phyloP scores from a whole-genome alignment of 2,329 filamentous ascomycete species.

The Clonostachys chloroleuca region DNA sequence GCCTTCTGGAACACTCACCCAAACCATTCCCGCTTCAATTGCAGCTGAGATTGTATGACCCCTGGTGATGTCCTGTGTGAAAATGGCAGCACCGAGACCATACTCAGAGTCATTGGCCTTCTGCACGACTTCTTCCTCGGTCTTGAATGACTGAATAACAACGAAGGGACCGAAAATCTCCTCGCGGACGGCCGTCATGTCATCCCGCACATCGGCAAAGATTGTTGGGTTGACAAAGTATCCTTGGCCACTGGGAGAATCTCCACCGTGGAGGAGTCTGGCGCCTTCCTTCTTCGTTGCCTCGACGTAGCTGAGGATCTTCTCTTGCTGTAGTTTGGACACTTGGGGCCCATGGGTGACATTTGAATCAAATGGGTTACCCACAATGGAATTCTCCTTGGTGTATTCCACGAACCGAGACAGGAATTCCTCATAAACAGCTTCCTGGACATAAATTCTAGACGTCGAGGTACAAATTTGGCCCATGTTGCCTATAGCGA shows the following conservation, averaged over 20 bases:
- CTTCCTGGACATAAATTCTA: slow-evolving; percentile 39
- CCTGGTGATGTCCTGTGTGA: slow-evolving; percentile 49
- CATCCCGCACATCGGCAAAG: not conserved
- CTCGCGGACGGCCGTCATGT: not conserved
- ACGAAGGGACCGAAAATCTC: not conserved
- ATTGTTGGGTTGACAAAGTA: not conserved
- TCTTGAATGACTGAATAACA: slow-evolving; percentile 58
- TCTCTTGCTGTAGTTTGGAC: slow-evolving; percentile 57
- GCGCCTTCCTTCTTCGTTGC: slow-evolving; percentile 39
- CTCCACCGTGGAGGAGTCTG: slow-evolving; percentile 59
- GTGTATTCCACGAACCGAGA: not conserved
- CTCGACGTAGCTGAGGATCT: slow-evolving; percentile 60
- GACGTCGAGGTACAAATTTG: slow-evolving; percentile 72
- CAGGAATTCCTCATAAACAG: slow-evolving; percentile 7
- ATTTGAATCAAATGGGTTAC: slow-evolving; percentile 5
- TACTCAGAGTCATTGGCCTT: slow-evolving; percentile 26
- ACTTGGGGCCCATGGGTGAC: slow-evolving; percentile 33
- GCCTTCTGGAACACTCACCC: not conserved
- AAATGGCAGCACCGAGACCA: not conserved
- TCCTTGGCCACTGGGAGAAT: slow-evolving; percentile 33
- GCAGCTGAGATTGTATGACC: slow-evolving; percentile 35
- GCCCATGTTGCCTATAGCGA: slow-evolving; percentile 38
- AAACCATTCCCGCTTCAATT: slow-evolving; percentile 45
- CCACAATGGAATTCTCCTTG: slow-evolving; percentile 26
- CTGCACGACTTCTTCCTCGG: slow-evolving; percentile 31